These are phyloP conservation scores for Sugiyamaella smithiae DNA, from an alignment of 805 yeast species.

Conservation along the genomic window DNA sequence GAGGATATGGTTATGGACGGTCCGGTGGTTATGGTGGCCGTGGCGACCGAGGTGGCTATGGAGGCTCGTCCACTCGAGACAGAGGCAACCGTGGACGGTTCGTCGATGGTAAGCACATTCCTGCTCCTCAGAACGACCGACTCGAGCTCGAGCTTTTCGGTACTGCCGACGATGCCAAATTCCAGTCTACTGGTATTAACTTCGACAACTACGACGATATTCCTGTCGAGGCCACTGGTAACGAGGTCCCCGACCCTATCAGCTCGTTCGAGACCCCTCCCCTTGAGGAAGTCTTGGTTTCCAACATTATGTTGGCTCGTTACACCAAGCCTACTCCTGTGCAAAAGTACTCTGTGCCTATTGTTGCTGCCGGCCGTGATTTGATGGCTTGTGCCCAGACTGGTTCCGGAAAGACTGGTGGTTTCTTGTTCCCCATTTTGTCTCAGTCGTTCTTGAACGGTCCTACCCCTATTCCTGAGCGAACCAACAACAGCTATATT, in stretches of 20 bases:
- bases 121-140: constrained; percentile 67
- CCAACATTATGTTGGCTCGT: constrained; percentile 83
- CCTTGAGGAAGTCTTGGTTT: constrained; percentile 77
- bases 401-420: constrained; percentile 99
- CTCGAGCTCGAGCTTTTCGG: constrained; percentile 85
- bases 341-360: constrained; percentile 90
- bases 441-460: constrained; percentile 88
- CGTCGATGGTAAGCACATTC: constrained; percentile 83
- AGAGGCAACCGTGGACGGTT: constrained; percentile 65
- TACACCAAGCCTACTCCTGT: constrained; percentile 96
- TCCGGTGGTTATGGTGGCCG: constrained; percentile 35
- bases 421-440: constrained; percentile 95
- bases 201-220: constrained; percentile 98
- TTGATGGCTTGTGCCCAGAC: constrained; percentile 98
- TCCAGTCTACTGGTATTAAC: constrained; percentile 95
- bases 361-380: constrained; percentile 84
- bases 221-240: constrained; percentile 97
- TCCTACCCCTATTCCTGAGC: constrained; percentile 62
- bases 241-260: constrained; percentile 91
- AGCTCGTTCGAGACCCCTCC: constrained; percentile 88
- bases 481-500: constrained; percentile 36
- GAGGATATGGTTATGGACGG: constrained; percentile 30
- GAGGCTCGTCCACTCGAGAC: constrained; percentile 32
- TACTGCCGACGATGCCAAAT: constrained; percentile 59
- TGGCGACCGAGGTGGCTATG: constrained; percentile 32